Conservation (phyloP, 2,329 filamentous ascomycete genomes). For the Capronia coronata region DNA sequence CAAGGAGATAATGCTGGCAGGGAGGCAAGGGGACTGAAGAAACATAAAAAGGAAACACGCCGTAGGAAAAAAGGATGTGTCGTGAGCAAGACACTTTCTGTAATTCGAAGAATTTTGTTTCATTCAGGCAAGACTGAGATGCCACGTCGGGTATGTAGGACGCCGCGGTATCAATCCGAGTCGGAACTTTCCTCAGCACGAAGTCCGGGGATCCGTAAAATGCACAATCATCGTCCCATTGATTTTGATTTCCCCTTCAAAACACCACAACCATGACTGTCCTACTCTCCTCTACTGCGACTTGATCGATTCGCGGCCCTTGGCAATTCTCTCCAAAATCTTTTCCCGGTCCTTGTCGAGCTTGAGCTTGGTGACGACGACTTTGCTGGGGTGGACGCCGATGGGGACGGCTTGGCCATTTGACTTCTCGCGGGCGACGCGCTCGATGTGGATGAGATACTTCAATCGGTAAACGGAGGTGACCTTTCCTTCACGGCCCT, state of each 20-base stretch:
- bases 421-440: slow-evolving; percentile 92
- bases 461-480: slow-evolving; percentile 97
- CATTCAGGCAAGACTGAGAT: slow-evolving; percentile 15
- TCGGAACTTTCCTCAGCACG: background rate
- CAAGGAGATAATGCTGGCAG: slow-evolving; percentile 81
- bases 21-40: background rate
- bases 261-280: slow-evolving; percentile 7
- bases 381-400: slow-evolving; percentile 92
- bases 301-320: slow-evolving; percentile 42
- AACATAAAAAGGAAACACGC: no score
- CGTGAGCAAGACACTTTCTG: background rate
- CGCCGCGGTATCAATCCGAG: slow-evolving; percentile 11
- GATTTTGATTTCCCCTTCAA: slow-evolving; percentile 3
- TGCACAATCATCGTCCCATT: background rate
- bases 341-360: slow-evolving; percentile 55
- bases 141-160: slow-evolving; percentile 20
- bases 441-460: slow-evolving; percentile 95
- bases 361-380: slow-evolving; percentile 98
- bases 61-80: no score
- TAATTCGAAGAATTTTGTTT: slow-evolving; percentile 9
- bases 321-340: slow-evolving; percentile 43
- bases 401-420: slow-evolving; percentile 93
- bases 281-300: slow-evolving; percentile 13
- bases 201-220: slow-evolving; percentile 4
- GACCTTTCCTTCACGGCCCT: slow-evolving; percentile 98